phyloP scores from a whole-genome alignment of 495 filamentous ascomycete genomes.

The Trichoderma orchidacearum region DNA sequence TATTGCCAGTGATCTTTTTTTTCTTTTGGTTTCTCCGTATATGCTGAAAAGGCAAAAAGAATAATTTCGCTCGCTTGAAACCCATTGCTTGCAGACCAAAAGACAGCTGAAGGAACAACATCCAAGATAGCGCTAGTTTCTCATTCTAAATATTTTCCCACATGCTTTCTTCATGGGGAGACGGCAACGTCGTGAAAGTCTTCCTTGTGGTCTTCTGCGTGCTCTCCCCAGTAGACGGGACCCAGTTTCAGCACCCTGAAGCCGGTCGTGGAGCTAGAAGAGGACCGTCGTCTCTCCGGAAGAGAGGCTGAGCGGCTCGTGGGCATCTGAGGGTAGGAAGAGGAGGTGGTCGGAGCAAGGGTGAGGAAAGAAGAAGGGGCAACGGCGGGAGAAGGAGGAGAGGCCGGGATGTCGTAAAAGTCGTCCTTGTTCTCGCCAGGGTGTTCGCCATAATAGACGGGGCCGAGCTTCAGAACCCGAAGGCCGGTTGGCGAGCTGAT shows the following conservation, averaged over 20 bases:
- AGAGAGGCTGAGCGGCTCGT: not conserved
- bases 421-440: conserved; percentile 27
- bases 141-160: not conserved
- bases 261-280: conserved; percentile 10
- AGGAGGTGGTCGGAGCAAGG: conserved; percentile 27
- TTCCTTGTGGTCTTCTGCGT: conserved; percentile 26
- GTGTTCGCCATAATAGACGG: conserved; percentile 36
- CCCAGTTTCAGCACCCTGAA: conserved; percentile 33
- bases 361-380: conserved; percentile 25
- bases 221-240: conserved; percentile 35
- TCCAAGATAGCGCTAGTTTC: not conserved
- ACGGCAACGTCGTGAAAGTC: conserved; percentile 27
- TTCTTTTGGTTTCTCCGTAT: not conserved
- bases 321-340: conserved; percentile 22
- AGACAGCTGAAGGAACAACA: not conserved
- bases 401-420: conserved; percentile 23
- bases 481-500: conserved; percentile 20
- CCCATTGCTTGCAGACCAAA: not conserved
- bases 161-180: not conserved
- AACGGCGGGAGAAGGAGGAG: conserved; percentile 4
- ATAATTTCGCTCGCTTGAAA: not conserved
- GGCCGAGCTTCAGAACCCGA: conserved; percentile 35
- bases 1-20: too few relatives aligned
- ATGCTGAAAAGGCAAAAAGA: not conserved
- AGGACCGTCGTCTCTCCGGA: not conserved